phyloP scores from a whole-genome alignment of 192 early-diverging fungal species.

The Nowakowskiella sp. region DNA sequence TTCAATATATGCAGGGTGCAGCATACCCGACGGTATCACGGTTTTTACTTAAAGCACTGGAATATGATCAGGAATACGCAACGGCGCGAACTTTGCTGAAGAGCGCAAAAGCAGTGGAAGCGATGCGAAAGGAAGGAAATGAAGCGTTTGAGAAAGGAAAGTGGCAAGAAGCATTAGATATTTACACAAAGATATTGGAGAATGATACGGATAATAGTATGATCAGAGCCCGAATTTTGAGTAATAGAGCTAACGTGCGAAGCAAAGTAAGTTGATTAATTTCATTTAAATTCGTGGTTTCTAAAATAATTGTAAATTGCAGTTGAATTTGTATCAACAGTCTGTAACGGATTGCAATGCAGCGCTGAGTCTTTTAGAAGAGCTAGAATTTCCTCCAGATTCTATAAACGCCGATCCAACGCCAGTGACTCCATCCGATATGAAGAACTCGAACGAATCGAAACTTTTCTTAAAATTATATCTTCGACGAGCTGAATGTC shows the following conservation, averaged over 20 bases:
- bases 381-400: conserved; percentile 23
- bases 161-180: conserved; percentile 54
- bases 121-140: conserved; percentile 63
- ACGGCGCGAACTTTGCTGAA: conserved; percentile 58
- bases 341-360: conserved; percentile 54
- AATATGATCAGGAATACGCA: conserved; percentile 71
- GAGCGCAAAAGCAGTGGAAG: conserved; percentile 55
- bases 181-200: conserved; percentile 59
- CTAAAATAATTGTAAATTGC: too few relatives aligned
- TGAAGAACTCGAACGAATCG: conserved; percentile 23
- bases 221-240: conserved; percentile 60
- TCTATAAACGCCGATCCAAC: background rate
- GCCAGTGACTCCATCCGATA: conserved; percentile 21
- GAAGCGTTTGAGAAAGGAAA: conserved; percentile 55
- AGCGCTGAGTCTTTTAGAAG: conserved; percentile 54
- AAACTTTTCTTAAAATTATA: conserved; percentile 65
- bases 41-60: conserved; percentile 46
- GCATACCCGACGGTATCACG: conserved; percentile 27
- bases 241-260: conserved; percentile 66
- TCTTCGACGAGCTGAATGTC: conserved; percentile 66
- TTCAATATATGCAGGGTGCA: conserved; percentile 61
- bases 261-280: conserved; percentile 50
- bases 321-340: conserved; percentile 45
- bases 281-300: too few relatives aligned
- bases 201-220: conserved; percentile 56